Conservation (phyloP, 2,329 filamentous ascomycete species). For the Coccinonectria pachysandricola region DNA sequence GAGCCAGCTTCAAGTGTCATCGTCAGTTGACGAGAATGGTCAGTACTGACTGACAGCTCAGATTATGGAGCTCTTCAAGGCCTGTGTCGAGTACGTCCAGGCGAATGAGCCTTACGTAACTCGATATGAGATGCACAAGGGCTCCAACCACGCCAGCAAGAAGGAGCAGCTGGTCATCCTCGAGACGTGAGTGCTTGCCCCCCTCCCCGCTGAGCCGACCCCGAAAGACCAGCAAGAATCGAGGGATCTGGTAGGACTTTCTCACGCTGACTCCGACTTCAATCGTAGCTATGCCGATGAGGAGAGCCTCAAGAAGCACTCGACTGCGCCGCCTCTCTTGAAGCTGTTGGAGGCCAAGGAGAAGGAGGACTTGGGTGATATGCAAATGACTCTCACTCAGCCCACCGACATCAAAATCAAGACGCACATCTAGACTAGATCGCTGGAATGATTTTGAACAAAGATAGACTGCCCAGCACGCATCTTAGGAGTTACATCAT, state of each 20-base stretch:
- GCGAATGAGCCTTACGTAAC: constrained; percentile 16
- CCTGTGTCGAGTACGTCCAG: constrained; percentile 13
- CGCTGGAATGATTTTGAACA: no score
- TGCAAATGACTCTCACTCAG: constrained; percentile 11
- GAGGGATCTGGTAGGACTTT: background rate
- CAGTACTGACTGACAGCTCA: no score
- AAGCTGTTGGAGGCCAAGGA: constrained; percentile 11
- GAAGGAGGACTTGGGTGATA: constrained; percentile 9
- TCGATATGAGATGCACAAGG: constrained; percentile 17
- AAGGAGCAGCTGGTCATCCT: constrained; percentile 16
- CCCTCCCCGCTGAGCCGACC: no score
- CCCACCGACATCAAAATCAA: no score
- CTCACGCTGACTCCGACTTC: background rate
- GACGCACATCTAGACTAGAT: no score
- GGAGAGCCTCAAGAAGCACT: constrained; percentile 13
- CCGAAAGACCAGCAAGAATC: no score
- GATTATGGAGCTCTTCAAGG: constrained; percentile 15
- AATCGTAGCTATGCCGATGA: constrained; percentile 13
- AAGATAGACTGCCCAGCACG: no score
- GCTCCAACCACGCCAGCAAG: constrained; percentile 12
- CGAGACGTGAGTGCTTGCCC: constrained; percentile 17
- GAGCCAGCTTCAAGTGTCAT: no score
- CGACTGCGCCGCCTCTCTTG: constrained; percentile 10
- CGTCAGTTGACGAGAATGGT: no score
- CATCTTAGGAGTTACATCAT: no score